Evolutionary conservation across 257 asterid genomes (phyloP).

Genomic region (Nemophila menziesii): DNA sequence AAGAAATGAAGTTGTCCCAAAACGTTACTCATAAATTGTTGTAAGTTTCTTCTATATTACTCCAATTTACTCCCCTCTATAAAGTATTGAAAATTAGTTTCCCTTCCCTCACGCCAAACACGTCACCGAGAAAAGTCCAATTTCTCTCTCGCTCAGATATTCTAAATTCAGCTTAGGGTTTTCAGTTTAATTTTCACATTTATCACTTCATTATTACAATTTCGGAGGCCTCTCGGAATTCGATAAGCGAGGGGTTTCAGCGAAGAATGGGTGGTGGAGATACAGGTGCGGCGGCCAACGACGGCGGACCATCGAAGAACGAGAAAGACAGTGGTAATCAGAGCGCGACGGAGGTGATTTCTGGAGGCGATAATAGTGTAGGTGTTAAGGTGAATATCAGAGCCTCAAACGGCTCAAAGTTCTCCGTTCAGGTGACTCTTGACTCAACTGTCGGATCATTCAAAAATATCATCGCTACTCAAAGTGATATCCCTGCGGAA

Average conservation of each 20-base stretch:
- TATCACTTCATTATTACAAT: too few species aligned
- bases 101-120: neutral
- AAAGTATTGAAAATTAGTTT: too few species aligned
- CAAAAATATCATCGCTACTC: slow-evolving; percentile 22
- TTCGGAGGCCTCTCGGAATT: neutral
- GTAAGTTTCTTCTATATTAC: neutral
- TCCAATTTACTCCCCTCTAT: neutral
- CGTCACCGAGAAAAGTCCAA: neutral
- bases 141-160: neutral
- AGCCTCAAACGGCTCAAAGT: slow-evolving; percentile 25
- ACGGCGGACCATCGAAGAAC: slow-evolving; percentile 14
- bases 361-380: neutral
- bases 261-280: slow-evolving; percentile 29
- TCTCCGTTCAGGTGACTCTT: slow-evolving; percentile 19
- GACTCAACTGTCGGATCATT: slow-evolving; percentile 24
- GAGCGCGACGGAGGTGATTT: neutral
- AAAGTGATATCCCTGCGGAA: slow-evolving; percentile 20
- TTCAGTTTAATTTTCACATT: too few species aligned
- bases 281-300: slow-evolving; percentile 10
- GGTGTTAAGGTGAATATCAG: slow-evolving; percentile 22
- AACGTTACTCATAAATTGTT: neutral
- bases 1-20: too few species aligned
- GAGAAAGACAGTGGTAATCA: neutral
- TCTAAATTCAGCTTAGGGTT: neutral
- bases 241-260: neutral